Percentiles rank a stretch among this genome's conserved stretches.
phyloP scores from a whole-genome alignment of 805 yeast species.

The Ogataea paraovalis region DNA sequence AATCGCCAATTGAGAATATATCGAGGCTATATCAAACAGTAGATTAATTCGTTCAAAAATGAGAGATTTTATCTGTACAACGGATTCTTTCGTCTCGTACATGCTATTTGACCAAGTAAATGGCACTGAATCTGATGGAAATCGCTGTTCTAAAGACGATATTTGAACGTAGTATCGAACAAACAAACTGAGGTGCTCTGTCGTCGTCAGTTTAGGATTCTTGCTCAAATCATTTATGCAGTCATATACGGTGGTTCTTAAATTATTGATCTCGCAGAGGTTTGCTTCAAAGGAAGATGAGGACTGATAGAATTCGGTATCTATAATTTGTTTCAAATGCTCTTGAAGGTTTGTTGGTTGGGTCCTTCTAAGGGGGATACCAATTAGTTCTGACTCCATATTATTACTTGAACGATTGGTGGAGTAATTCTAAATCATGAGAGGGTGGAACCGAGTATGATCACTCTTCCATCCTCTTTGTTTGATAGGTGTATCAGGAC shows the following conservation, averaged over 20 bases:
- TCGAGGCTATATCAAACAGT: conserved; percentile 64
- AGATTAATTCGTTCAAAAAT: conserved; percentile 59
- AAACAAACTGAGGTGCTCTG: conserved; percentile 34
- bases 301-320: conserved; percentile 37
- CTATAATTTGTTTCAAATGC: conserved; percentile 34
- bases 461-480: no score
- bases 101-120: conserved; percentile 66
- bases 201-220: conserved; percentile 14
- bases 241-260: conserved; percentile 34
- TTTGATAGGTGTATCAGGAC: no score
- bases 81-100: conserved; percentile 52
- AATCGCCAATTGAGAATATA: conserved; percentile 55
- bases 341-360: conserved; percentile 32
- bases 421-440: no score
- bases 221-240: conserved; percentile 33
- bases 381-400: conserved; percentile 29
- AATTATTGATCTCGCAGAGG: conserved; percentile 36
- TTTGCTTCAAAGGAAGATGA: conserved; percentile 27
- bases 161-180: conserved; percentile 47
- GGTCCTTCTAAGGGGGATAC: conserved; percentile 37
- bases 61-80: conserved; percentile 43
- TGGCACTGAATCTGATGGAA: conserved; percentile 57
- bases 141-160: conserved; percentile 43
- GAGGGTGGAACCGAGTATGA: no score
- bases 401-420: neutral